Conservation (phyloP, 345 rosid genomes). For the Euphorbia tirucalli region DNA sequence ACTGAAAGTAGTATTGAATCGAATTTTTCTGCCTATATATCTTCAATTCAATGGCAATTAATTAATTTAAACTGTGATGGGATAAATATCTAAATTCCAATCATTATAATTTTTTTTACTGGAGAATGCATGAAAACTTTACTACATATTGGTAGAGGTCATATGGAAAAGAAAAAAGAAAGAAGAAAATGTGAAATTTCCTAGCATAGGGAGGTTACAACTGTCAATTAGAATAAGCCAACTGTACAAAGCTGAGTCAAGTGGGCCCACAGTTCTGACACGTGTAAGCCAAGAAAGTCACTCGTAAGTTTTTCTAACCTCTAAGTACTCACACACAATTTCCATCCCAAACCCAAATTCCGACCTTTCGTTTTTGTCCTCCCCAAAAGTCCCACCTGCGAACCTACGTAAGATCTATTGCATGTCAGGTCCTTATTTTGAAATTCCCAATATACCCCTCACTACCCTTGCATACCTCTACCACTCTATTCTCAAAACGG, state of each 20-base stretch:
- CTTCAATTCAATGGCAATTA: no score
- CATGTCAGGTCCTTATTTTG: neutral
- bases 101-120: no score
- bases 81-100: no score
- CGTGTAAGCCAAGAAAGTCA: neutral
- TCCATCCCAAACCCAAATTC: neutral
- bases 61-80: no score
- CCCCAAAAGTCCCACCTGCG: conserved; percentile 11
- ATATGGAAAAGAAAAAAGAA: neutral
- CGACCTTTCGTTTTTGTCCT: neutral
- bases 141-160: no score
- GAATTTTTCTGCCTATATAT: no score
- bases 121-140: no score
- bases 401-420: conserved; percentile 10
- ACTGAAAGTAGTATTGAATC: no score
- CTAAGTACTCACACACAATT: neutral
- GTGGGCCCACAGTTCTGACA: neutral
- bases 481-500: neutral
- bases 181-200: neutral
- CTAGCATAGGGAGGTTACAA: neutral
- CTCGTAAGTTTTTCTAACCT: neutral
- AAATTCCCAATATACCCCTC: neutral
- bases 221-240: neutral
- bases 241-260: neutral
- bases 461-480: neutral